Conservation (phyloP, 73 alveolate genomes). For the Halteria grandinella region DNA sequence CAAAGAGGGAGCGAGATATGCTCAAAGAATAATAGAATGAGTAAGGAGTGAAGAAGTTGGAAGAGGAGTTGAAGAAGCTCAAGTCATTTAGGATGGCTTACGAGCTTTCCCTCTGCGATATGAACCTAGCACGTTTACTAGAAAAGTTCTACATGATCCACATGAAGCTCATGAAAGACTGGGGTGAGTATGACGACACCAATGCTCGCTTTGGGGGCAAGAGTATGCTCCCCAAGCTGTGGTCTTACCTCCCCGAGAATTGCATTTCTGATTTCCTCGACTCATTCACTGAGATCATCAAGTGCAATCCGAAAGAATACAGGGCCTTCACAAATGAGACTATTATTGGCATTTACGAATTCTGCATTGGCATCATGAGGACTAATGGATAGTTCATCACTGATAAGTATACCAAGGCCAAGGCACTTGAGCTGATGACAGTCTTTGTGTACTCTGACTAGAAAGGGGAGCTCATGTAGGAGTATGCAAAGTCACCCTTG, state of each 20-base stretch:
- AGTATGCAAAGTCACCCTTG: not conserved
- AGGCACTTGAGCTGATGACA: conserved; percentile 67
- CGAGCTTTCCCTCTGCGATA: conserved; percentile 48
- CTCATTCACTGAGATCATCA: conserved; percentile 26
- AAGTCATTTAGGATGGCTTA: conserved; percentile 53
- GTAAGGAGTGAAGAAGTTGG: conserved; percentile 2
- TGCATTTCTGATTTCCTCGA: conserved; percentile 56
- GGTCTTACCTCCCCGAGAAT: conserved; percentile 55
- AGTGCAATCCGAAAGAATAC: conserved; percentile 8
- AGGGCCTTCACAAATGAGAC: conserved; percentile 34
- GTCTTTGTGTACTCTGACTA: conserved; percentile 48
- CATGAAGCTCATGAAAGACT: conserved; percentile 48
- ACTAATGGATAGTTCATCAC: conserved; percentile 60
- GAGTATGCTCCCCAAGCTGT: conserved; percentile 26
- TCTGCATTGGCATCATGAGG: conserved; percentile 34
- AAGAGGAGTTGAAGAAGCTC: conserved; percentile 38
- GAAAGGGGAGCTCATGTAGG: conserved; percentile 46
- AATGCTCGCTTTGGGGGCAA: conserved; percentile 45
- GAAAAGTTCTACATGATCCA: conserved; percentile 51
- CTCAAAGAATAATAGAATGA: not conserved
- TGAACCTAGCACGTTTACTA: conserved; percentile 35
- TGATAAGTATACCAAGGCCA: conserved; percentile 74
- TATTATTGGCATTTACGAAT: conserved; percentile 19
- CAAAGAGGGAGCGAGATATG: conserved; percentile 42
- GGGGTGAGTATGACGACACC: conserved; percentile 58